Evolutionary conservation across 2,329 filamentous ascomycete genomes (phyloP).

Genomic region (Westerdykella aurantiaca): DNA sequence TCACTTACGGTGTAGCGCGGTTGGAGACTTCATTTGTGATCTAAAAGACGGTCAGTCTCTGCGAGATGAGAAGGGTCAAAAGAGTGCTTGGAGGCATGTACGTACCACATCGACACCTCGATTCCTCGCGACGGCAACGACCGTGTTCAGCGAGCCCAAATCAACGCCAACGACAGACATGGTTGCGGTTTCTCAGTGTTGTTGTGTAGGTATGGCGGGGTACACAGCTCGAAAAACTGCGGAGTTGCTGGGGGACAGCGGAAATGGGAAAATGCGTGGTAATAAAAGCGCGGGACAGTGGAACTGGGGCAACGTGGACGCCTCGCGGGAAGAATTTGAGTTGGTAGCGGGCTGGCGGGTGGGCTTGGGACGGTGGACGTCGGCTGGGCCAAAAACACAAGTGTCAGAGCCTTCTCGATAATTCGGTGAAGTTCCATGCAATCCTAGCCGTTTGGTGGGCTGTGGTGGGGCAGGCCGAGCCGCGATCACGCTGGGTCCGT

Average conservation of each 20-base stretch:
- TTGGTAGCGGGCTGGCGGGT: conserved; percentile 4
- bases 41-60: conserved; percentile 47
- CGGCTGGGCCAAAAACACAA: background rate
- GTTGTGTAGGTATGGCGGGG: conserved; percentile 20
- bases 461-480: background rate
- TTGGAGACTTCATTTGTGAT: conserved; percentile 99
- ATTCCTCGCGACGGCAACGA: conserved; percentile 95
- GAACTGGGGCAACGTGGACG: conserved; percentile 3
- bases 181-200: conserved; percentile 25
- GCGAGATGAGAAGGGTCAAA: conserved; percentile 1
- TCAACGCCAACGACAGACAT: conserved; percentile 74
- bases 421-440: conserved; percentile 16
- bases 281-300: conserved; percentile 2
- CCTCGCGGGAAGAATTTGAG: conserved; percentile 6
- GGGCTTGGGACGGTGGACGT: background rate
- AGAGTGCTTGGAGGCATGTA: conserved; percentile 31
- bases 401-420: conserved; percentile 7
- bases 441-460: conserved; percentile 8
- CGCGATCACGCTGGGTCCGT: background rate
- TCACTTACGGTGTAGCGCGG: conserved; percentile 88
- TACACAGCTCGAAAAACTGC: conserved; percentile 8
- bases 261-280: conserved; percentile 9
- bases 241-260: conserved; percentile 1
- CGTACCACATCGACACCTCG: conserved; percentile 97
- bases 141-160: conserved; percentile 94